Base-by-base conservation (phyloP, 257 asterid genomes). In the Ajuga chamaepitys region DNA sequence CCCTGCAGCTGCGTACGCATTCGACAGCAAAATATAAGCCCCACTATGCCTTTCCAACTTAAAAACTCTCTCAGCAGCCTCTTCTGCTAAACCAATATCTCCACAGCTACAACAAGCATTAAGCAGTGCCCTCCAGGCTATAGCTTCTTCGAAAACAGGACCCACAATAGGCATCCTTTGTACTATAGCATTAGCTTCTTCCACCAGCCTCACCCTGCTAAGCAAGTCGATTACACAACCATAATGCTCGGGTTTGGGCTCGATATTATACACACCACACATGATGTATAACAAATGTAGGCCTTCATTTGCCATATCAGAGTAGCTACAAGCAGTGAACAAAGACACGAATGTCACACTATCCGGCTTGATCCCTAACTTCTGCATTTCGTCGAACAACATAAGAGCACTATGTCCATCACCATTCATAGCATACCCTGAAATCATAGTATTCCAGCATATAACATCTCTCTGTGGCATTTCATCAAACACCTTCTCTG, bases 81-180 rank as follows among this genome's bases (percentile, higher is more conserved):
- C 77, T 77, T 85, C 87, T 0, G 95, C 97, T 64, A 83, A 38
- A 58, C 75, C 64, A 1, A 83, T 53, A 4, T 68, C 67, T 8
- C 86, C 82, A 9, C 76, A 72, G 48, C 78, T 77, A 68, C 87
- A 81, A 17, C 73, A 79, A 45, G 87, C 92, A 21, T 78, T 81
- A 2, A 90, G 76, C 46, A 87, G 46, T 13, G 95, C 89, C 68
- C 95, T 82, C 95, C 95, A 87, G 20, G 86, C 91, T 56, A 83
- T 66, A 9, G 86, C 91, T 58, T 81, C 81, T 17, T 76, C 85
- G 7, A 80, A 70, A 11, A 74, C 37, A 7, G 71, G 65, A 9
- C 72, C 66, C 5, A 52, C 54, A 41, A 57, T 5, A 0, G 86
- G 87, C 83, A 85, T 82, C 24, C 38, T 72, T 50, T 70, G 75